Evolutionary conservation across 2,329 filamentous ascomycete species (phyloP), one percentile per base, ranked within the genome.

Genomic region (Rhinocladiella similis): DNA sequence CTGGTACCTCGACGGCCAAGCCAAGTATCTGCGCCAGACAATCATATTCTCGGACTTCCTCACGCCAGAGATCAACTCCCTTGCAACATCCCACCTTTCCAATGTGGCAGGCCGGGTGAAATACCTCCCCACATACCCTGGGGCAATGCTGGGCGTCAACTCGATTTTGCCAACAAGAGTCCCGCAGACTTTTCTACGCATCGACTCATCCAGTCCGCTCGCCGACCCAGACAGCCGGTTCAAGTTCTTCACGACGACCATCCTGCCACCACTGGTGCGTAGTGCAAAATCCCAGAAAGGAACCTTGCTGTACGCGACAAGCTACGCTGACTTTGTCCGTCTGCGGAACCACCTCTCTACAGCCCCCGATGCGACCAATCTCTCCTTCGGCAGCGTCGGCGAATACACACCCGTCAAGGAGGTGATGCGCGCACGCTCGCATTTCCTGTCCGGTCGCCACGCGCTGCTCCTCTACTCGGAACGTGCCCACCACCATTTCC

Each of bases 301-400:
- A 33, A 90, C 89, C 0, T 78, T 99, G 14, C 80, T 99, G 68
- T 97, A 96, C 75, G 86, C 97, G 48, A 91, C 94, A 0, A 91
- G 88, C 0, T 97, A 97, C 73, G 86, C 97, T 57, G 94, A 99
- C 75, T 97, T 97, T 71, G 88, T 97, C 42, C 88, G 92, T 41
- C 82, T 99, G 57, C 86, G 94, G 52, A 99, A 97, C 76, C 90
- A 92, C 74, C 92, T 99, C 67, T 86, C 91, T 50, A 91, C 86
- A 27, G 86, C 86, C 0, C 68, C 77, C 1, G 74, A 78, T 47
- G 82, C 80, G 3, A 73, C 75, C 22, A 78, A 84, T 59, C 72
- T 86, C 59, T 78, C 87, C 1, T 95, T 97, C 70, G 92, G 91
- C 51, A 84, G 86, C 29, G 87, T 99, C 36, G 92, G 89, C 55